Evolutionary conservation across 176 grass and related monocot species (phyloP), one percentile per base, ranked within the genome.

Genomic region (Carex parvula): DNA sequence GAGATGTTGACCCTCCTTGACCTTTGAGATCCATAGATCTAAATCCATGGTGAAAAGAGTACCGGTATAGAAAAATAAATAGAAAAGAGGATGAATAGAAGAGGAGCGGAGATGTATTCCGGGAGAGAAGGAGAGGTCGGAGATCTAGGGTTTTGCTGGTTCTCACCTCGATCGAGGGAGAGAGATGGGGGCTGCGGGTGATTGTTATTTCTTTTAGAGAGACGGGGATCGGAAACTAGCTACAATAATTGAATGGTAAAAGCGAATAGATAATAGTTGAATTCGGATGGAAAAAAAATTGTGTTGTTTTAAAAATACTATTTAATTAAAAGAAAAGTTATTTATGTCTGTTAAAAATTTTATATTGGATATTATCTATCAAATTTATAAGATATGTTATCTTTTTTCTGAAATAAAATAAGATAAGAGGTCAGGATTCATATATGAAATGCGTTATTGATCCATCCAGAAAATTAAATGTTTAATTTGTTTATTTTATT

Each of bases 21-120:
- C 96, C 87, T 93, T 95, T 26, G 93, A 91, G 91, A 99, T 99
- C 93, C 96, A 99, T 87, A 93, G 96, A 99, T 99, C 96, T 80
- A 99, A 93, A 91, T 99, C 93, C 97, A 99, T 99, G 60, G 79
- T 10, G 74, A 18, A 80, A 80, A 22, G 22, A 53, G 15, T 57
- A 39, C 44, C 42, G 41, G 59, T 70, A 64, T 22, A 39, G 61
- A 29, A n/a, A n/a, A 83, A 83, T 37, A 42, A 60, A 18, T 37
- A 53, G 42, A 68, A 26, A 64, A 53, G 46, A 46, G 14, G n/a
- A 53, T 50, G 81, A 29, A 32, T 52, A 65, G 57, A 81, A 3
- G 39, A 81, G 79, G 5, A 60, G 18, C 17, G 32, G 79, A 64
- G 79, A 2, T 75, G 41, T 18, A 29, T 30, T 32, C 48, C 6